Conservation (phyloP, 2,329 filamentous ascomycete genomes). For the Ophiostoma fasciatum region DNA sequence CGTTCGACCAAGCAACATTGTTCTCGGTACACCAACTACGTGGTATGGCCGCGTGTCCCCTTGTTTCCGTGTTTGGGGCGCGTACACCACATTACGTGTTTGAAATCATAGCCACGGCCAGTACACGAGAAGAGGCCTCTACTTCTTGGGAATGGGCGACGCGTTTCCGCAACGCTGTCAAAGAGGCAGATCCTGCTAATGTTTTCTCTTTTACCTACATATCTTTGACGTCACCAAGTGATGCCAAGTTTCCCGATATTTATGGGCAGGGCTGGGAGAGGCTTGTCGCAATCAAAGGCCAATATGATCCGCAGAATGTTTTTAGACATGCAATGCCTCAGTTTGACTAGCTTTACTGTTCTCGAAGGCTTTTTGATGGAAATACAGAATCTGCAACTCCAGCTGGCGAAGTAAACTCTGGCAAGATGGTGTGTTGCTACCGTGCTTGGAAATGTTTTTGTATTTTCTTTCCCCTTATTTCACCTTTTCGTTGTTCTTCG, state of each 20-base stretch:
- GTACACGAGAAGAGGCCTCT: background rate
- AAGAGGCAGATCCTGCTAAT: background rate
- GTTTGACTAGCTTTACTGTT: too few species aligned
- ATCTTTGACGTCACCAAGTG: background rate
- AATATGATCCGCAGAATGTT: conserved; percentile 15
- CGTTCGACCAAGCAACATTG: background rate
- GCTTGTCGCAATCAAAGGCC: background rate
- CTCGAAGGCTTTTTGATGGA: too few species aligned
- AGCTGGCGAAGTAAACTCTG: too few species aligned
- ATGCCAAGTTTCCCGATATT: background rate
- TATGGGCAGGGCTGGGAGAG: background rate
- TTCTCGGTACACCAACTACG: background rate
- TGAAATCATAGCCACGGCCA: background rate
- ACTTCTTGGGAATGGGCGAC: background rate
- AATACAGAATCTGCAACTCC: too few species aligned
- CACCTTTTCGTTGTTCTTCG: too few species aligned
- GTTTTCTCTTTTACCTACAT: background rate
- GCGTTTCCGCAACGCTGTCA: background rate
- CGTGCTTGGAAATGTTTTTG: too few species aligned
- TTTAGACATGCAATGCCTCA: conserved; percentile 15
- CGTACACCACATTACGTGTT: background rate
- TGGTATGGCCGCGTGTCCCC: background rate
- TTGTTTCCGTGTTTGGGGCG: background rate
- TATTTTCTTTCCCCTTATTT: too few species aligned
- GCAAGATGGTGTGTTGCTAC: too few species aligned